Base-by-base conservation (phyloP, 768 basidiomycete genomes). In the Tremella yokohamensis region DNA sequence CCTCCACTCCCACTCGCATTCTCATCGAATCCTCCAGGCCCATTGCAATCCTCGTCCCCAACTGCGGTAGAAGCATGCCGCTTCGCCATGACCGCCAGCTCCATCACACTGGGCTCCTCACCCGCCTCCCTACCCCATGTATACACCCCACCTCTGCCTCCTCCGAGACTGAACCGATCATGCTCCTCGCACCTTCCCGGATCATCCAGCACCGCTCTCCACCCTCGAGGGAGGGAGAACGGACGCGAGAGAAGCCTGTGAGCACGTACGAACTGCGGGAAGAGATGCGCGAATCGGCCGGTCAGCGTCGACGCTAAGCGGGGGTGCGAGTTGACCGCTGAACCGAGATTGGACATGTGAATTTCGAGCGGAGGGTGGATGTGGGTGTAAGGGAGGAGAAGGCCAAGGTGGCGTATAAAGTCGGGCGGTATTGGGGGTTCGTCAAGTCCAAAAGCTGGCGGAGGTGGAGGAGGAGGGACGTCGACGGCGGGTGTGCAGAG, bases 331-430 rank as follows among this genome's bases (percentile, higher is more conserved):
- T 63, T 60, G 11, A 66, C 29, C 11, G 63, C 65, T 2, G 68
- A 72, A 26, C 68, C 48, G 24, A 72, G 58, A 47, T 69, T 69
- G 39, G 63, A 64, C 40, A 66, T 62, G 60, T 69, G 65, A 0
- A 60, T 55, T 7, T 13, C 8, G 8, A 72, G 65, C 2, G 68
- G 68, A 11, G 70, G 64, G 57, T 66, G 68, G 47, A 69, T 65
- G 51, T 72, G 70, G 6, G 64, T 65, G 39, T 61, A 72, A 22
- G 66, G 65, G 1, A 72, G 60, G 0, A 72, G 52, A 4, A 52
- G 26, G 20, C 29, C 40, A 3, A 72, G 52, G n/a, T 52, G 22
- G 0, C 9, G 8, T n/a, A 72, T 53, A 55, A 68, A 72, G 65
- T 59, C 39, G 26, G 50, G 39, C 39, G 22, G 34, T 38, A 48